phyloP scores from a whole-genome alignment of 148 eudicot species.

The Salicornia ramosissima region DNA sequence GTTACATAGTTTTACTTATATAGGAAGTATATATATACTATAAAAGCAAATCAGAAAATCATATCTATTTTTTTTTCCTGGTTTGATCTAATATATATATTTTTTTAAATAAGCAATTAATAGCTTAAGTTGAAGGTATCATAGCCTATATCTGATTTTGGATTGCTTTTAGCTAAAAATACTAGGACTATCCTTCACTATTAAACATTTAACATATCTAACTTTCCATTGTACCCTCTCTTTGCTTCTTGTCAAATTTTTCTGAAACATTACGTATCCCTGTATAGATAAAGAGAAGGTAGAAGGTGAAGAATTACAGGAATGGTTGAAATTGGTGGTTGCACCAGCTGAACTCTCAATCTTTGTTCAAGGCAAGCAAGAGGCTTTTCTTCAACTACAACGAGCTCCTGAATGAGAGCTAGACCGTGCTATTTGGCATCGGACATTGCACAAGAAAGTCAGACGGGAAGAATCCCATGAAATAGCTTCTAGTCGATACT shows the following conservation, averaged over 20 bases:
- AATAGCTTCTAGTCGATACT: slow-evolving; percentile 1
- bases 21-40: too few relatives aligned
- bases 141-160: too few relatives aligned
- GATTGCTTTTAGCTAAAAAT: too few relatives aligned
- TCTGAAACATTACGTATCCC: slow-evolving; percentile 4
- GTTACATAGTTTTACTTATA: too few relatives aligned
- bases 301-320: slow-evolving; percentile 84
- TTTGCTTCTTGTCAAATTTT: neutral
- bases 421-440: slow-evolving; percentile 5
- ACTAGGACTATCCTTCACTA: too few relatives aligned
- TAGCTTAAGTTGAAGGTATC: too few relatives aligned
- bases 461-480: neutral
- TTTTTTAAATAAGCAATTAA: too few relatives aligned
- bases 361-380: slow-evolving; percentile 64
- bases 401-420: slow-evolving; percentile 25
- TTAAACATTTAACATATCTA: too few relatives aligned
- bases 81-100: too few relatives aligned
- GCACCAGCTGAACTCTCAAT: slow-evolving; percentile 76
- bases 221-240: too few relatives aligned
- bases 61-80: too few relatives aligned
- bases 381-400: slow-evolving; percentile 55
- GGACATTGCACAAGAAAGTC: neutral
- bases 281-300: slow-evolving; percentile 76
- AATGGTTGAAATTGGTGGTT: slow-evolving; percentile 83
- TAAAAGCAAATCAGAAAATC: too few relatives aligned